phyloP scores from a whole-genome alignment of 1,284 basidiomycete species.

The Moniliella sp. region DNA sequence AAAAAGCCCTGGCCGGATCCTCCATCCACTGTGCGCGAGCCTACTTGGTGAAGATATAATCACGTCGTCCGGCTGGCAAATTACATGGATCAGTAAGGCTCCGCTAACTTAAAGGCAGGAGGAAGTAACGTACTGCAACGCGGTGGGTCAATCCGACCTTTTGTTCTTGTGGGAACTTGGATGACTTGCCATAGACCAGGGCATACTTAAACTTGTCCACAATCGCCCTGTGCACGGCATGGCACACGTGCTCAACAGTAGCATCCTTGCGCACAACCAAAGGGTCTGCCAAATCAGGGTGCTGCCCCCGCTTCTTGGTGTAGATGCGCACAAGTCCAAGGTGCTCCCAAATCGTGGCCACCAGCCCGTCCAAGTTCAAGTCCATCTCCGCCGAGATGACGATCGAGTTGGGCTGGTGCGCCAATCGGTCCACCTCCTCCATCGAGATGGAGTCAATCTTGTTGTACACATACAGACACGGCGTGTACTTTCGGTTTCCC shows the following conservation, averaged over 20 bases:
- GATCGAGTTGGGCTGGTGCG: constrained; percentile 62
- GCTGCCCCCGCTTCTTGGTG: constrained; percentile 78
- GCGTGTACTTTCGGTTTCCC: constrained; percentile 79
- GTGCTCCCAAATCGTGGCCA: constrained; percentile 59
- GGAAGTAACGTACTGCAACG: too few relatives aligned
- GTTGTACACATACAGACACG: constrained; percentile 80
- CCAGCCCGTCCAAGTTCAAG: constrained; percentile 69
- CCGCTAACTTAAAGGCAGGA: too few relatives aligned
- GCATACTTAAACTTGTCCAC: constrained; percentile 48
- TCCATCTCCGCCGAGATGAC: constrained; percentile 86
- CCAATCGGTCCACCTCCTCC: constrained; percentile 58
- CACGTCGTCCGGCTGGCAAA: too few relatives aligned
- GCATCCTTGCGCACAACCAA: constrained; percentile 75
- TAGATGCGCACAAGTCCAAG: constrained; percentile 43
- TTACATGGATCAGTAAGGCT: too few relatives aligned
- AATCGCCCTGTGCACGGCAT: constrained; percentile 56
- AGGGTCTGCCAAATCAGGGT: constrained; percentile 71
- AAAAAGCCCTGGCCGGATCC: too few relatives aligned
- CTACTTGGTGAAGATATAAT: too few relatives aligned
- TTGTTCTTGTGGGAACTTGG: constrained; percentile 17
- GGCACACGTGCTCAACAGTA: constrained; percentile 54
- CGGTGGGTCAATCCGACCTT: constrained; percentile 54
- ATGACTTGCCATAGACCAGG: constrained; percentile 22
- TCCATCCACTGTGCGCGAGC: too few relatives aligned
- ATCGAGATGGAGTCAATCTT: constrained; percentile 32